Base-by-base conservation (phyloP, 2,329 filamentous ascomycete species). In the Monosporascus sp. region DNA sequence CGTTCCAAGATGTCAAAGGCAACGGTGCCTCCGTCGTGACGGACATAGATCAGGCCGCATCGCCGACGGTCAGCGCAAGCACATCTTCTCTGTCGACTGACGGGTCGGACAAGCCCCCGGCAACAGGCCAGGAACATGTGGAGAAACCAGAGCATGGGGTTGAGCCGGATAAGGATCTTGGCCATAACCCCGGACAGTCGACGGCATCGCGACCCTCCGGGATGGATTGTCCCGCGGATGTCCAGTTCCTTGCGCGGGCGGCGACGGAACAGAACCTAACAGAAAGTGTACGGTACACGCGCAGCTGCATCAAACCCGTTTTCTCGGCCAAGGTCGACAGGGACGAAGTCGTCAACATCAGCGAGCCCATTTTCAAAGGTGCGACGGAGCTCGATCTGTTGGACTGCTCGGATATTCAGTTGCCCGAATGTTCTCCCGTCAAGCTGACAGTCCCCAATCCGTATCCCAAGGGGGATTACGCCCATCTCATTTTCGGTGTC, bases 401-500 rank as follows among this genome's bases (percentile, higher is more conserved):
- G 57, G 60, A 58, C 53, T 75, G 59, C 55, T 61, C 50, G 37
- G 50, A 60, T 18, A 50, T 58, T 44, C 50, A 59, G n/a, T 55
- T 66, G 3, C 62, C 65, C 3, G 60, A 64, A 2, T 72, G 75
- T 57, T 72, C 79, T 14, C 71, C 76, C 2, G 65, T 85, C 18
- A 61, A 68, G 0, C 62, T 85, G 7, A 61, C 70, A 3, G 78
- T 84, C 0, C 74, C 79, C 0, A 59, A 60, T 0, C 71, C 75
- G 1, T 75, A 74, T 49, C 73, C 76, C 0, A 61, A 64, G 31
- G 60, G 67, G 31, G 71, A 71, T 8, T 79, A 80, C 57, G 68
- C 72, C 0, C 74, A 83, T 50, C 72, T 84, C 45, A 66, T 81
- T 53, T 85, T 86, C 55, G 82, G 80, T 52, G 74, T 85, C 5